Conservation (phyloP, 2,329 filamentous ascomycete genomes). For the Colletotrichum liriopes region DNA sequence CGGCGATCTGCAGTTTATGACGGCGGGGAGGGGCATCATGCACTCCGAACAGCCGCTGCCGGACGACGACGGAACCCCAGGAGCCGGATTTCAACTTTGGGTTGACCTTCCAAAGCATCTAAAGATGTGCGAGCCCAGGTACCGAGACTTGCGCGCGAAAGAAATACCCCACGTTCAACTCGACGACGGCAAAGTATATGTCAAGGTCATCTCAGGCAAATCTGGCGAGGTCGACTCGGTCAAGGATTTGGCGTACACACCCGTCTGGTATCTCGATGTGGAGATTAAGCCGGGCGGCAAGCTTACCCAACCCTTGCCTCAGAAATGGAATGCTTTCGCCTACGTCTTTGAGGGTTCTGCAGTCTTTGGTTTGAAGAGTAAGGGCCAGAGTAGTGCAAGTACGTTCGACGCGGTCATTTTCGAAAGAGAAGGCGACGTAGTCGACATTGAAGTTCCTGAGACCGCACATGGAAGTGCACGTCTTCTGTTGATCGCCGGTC, state of each 20-base stretch:
- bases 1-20: conserved; percentile 99
- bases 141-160: conserved; percentile 83
- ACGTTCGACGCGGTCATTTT: conserved; percentile 93
- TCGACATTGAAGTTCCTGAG: conserved; percentile 78
- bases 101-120: conserved; percentile 88
- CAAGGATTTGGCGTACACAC: conserved; percentile 93
- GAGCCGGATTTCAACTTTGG: conserved; percentile 94
- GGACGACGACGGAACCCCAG: conserved; percentile 81
- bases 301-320: conserved; percentile 81
- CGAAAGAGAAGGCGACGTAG: conserved; percentile 80
- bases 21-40: conserved; percentile 90
- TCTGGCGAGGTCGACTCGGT: conserved; percentile 88
- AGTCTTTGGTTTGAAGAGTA: conserved; percentile 63
- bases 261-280: conserved; percentile 93
- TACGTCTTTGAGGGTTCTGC: conserved; percentile 85
- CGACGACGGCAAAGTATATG: conserved; percentile 80
- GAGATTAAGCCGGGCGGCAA: conserved; percentile 84
- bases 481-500: conserved; percentile 82
- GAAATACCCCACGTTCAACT: conserved; percentile 84
- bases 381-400: conserved; percentile 65
- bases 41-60: conserved; percentile 95
- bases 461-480: conserved; percentile 72
- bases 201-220: conserved; percentile 93
- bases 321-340: conserved; percentile 90
- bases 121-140: conserved; percentile 92